Evolutionary conservation across 371 early-diverging fungal species (phyloP).

Genomic region (Actinomortierella ambigua): DNA sequence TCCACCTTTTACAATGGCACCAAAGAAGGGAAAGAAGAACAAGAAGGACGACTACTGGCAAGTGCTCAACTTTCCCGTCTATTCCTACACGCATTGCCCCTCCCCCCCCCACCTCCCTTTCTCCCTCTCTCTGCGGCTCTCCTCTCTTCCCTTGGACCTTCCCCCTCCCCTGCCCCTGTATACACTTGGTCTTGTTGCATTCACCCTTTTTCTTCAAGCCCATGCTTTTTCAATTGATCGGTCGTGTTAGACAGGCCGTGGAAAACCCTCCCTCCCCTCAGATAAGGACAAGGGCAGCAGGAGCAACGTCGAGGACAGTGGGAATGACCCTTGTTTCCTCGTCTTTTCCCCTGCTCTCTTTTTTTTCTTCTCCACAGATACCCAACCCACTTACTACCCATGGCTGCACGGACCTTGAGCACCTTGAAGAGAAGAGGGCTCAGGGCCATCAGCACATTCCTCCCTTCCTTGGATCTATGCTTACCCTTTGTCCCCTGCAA

Average conservation of each 20-base stretch:
- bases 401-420: too few species aligned
- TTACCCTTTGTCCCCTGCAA: background rate
- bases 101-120: background rate
- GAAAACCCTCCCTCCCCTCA: background rate
- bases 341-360: background rate
- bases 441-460: background rate
- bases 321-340: background rate
- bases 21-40: slow-evolving; percentile 47
- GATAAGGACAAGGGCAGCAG: background rate
- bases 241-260: slow-evolving; percentile 7
- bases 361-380: too few species aligned
- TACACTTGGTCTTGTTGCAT: background rate
- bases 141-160: background rate
- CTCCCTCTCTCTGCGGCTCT: background rate
- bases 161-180: background rate
- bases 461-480: background rate
- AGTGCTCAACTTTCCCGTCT: background rate
- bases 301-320: background rate
- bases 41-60: slow-evolving; percentile 49
- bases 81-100: too few species aligned
- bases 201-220: background rate
- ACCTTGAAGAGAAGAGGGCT: too few species aligned
- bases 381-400: too few species aligned
- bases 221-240: background rate
- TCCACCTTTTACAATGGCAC: slow-evolving; percentile 22